Conservation (phyloP, 306 rosid species). For the Mimosa bimucronata region DNA sequence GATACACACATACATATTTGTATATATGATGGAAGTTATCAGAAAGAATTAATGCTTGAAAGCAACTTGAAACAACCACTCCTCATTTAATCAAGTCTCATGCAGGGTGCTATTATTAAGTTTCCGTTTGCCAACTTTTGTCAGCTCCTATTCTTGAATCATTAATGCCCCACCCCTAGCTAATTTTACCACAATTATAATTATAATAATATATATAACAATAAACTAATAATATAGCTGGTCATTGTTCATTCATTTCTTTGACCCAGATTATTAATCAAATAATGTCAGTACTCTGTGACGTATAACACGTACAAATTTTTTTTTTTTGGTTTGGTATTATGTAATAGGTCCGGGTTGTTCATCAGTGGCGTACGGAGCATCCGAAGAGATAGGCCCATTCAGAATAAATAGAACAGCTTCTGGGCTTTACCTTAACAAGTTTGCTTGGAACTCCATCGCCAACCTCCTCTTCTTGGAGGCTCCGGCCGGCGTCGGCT, state of each 20-base stretch:
- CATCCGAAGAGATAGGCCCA: constrained; percentile 95
- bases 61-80: constrained; percentile 36
- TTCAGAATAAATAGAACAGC: constrained; percentile 79
- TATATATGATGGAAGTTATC: neutral
- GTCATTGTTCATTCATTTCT: neutral
- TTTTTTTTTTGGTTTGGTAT: neutral
- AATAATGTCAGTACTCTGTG: neutral
- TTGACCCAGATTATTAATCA: neutral
- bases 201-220: too few species aligned
- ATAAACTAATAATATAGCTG: neutral
- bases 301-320: neutral
- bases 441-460: constrained; percentile 84
- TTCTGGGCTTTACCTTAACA: constrained; percentile 74
- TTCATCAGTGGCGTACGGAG: constrained; percentile 98
- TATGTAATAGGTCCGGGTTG: constrained; percentile 82
- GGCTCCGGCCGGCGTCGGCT: constrained; percentile 94
- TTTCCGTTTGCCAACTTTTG: constrained; percentile 31
- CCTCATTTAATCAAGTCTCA: constrained; percentile 39
- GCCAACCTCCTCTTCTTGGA: constrained; percentile 90
- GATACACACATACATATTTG: neutral
- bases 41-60: constrained; percentile 37
- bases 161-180: constrained; percentile 36
- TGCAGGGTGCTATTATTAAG: constrained; percentile 10
- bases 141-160: constrained; percentile 30
- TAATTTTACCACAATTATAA: neutral